Evolutionary conservation across 331 rosid genomes (phyloP).

Genomic region (Ulmus americana): DNA sequence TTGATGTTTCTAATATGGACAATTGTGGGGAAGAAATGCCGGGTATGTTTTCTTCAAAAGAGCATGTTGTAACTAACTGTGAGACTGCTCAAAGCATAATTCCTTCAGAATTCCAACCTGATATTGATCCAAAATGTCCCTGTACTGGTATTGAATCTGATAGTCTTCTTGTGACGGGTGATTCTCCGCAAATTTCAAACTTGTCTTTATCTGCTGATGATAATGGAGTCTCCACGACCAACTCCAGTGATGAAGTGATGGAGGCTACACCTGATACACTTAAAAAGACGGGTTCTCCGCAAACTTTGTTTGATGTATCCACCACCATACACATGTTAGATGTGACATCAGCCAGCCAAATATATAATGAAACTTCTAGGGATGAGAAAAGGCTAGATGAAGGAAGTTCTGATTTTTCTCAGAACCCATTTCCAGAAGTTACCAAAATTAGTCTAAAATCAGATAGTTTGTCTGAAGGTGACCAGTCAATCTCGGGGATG

Average conservation of each 20-base stretch:
- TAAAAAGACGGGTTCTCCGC: constrained; percentile 37
- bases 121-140: constrained; percentile 26
- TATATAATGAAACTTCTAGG: constrained; percentile 27
- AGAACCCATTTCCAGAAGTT: constrained; percentile 26
- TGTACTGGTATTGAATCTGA: constrained; percentile 34
- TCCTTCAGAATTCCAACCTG: constrained; percentile 29
- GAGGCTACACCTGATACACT: constrained; percentile 32
- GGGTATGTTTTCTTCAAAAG: constrained; percentile 34
- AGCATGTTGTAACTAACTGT: constrained; percentile 13
- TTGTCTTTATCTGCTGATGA: constrained; percentile 29
- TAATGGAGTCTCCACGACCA: constrained; percentile 29
- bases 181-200: constrained; percentile 33
- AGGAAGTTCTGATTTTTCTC: constrained; percentile 29
- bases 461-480: constrained; percentile 29
- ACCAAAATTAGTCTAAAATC: constrained; percentile 21
- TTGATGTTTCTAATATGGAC: constrained; percentile 31
- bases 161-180: constrained; percentile 36
- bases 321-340: constrained; percentile 28
- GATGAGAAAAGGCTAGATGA: constrained; percentile 33
- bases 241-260: constrained; percentile 39
- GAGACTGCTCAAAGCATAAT: constrained; percentile 17
- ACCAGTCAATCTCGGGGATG: constrained; percentile 33
- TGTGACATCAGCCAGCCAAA: constrained; percentile 21
- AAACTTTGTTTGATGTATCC: constrained; percentile 32
- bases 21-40: constrained; percentile 26